Base-by-base conservation (phyloP, 2,329 filamentous ascomycete genomes). In the Chrysoporthe puriensis region DNA sequence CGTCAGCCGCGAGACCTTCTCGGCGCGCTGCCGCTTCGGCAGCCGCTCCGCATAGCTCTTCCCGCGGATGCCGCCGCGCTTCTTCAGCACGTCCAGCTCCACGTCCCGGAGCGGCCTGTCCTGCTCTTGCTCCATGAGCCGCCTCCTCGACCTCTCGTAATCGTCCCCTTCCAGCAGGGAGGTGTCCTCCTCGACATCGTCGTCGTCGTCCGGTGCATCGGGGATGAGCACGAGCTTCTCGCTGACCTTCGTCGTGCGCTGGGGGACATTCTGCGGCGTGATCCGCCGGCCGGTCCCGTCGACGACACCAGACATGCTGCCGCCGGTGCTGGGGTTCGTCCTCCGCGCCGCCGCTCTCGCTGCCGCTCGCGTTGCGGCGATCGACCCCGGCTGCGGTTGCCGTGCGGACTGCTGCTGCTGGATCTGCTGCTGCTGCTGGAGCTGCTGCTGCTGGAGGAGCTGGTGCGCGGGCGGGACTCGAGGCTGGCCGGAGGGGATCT, bases 221-320 rank as follows among this genome's bases (percentile, higher is more conserved):
- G 96, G 96, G 16, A 99, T 85, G 46, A 98, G 83, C 0, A 99
- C 96, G n/a, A 99, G 84, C 80, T 98, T 98, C 82, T 98, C 93
- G 78, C 93, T 97, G 71, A 97, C 91, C 79, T 98, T 97, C 40
- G 93, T 96, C 48, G 94, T 96, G 64, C 96, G 88, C 6, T 93
- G 91, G 0, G 95, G 96, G 72, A 97, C 80, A 57, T 83, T 85
- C 66, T 88, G 85, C 73, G 82, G 80, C 70, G 85, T 85, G 4
- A 70, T 65, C 75, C 67, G 71, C 77, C 78, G 40, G 82, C 81
- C 48, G 83, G 76, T 13, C 80, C 80, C 58, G 11, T 66, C 66
- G n/a, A 57, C 54, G 14, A 59, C 26, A 11, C 58, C 52, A 14
- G 68, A 48, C 34, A 63, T 63, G 40, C 56, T 58, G 36, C 60